Base-by-base conservation (phyloP, 331 rosid genomes). In the Cydonia oblonga region DNA sequence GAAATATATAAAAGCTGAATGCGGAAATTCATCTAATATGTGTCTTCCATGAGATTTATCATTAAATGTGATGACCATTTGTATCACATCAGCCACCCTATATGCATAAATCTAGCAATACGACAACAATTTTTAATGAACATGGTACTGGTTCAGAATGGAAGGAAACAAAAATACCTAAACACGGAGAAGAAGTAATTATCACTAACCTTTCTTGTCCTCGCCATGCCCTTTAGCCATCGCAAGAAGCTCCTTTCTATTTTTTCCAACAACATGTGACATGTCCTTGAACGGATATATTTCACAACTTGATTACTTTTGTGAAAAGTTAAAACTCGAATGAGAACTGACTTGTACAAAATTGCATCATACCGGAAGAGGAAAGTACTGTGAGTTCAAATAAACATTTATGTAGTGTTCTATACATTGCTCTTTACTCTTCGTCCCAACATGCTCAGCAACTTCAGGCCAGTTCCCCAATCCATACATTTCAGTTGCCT, bases 371-470 rank as follows among this genome's bases (percentile, higher is more conserved):
- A 95, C 98, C 91, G 98, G 98, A 78, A 86, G 87, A 76, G 98
- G 98, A 79, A 95, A 95, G 77, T 71, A 76, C 9, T 87, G 90
- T 23, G 97, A 91, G 87, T 79, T 86, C 88, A 85, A 74, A 84
- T 91, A 95, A 58, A 88, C 86, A 70, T 84, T 84, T 68, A 81
- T 77, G 78, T 88, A 95, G 88, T 95, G 97, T 72, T 88, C 92
- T 78, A 95, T 91, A 81, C 98, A 95, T 65, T 88, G 82, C 74
- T 89, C 96, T 76, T 91, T 95, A 83, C 86, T 89, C 89, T 95
- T 95, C 33, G 97, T 95, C 66, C 98, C 98, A 68, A 95, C 98
- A 80, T 95, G 98, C 91, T 91, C 98, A 40, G 97, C 98, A 83
- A 95, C 91, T 83, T 95, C 98, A 70, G 93, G 24, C 98, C 97